phyloP scores from a whole-genome alignment of 2,329 filamentous ascomycete genomes.

The Tolypocladium endophyticum region DNA sequence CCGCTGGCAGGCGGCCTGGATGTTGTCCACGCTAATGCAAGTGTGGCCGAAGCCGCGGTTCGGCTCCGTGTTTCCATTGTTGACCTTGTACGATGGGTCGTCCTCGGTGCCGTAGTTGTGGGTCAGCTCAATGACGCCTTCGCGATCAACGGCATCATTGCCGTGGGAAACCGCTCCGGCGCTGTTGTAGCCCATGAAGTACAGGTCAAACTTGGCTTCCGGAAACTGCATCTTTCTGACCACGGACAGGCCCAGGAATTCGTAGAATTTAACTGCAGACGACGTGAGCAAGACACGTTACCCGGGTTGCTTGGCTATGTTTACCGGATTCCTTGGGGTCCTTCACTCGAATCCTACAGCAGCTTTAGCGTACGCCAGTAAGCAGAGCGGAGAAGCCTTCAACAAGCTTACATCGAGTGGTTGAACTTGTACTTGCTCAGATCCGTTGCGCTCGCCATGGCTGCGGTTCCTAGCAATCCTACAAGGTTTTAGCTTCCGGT shows the following conservation, averaged over 20 bases:
- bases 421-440: slow-evolving; percentile 71
- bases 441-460: slow-evolving; percentile 63
- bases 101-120: slow-evolving; percentile 82
- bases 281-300: not conserved
- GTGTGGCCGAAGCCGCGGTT: slow-evolving; percentile 77
- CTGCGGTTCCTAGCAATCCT: not conserved
- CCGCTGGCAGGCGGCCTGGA: slow-evolving; percentile 81
- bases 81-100: slow-evolving; percentile 68
- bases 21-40: slow-evolving; percentile 71
- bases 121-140: slow-evolving; percentile 81
- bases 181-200: slow-evolving; percentile 86
- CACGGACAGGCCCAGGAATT: slow-evolving; percentile 78
- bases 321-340: slow-evolving; percentile 72
- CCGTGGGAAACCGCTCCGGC: slow-evolving; percentile 63
- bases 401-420: slow-evolving; percentile 63
- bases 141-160: slow-evolving; percentile 65
- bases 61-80: slow-evolving; percentile 87
- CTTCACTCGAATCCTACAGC: slow-evolving; percentile 75
- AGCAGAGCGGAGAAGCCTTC: not conserved
- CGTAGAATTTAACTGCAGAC: slow-evolving; percentile 72
- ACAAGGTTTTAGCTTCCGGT: not conserved
- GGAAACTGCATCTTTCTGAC: slow-evolving; percentile 74
- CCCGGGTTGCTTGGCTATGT: slow-evolving; percentile 6
- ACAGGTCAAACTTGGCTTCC: slow-evolving; percentile 86
- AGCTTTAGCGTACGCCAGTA: slow-evolving; percentile 4